Base-by-base conservation (phyloP, 2,329 filamentous ascomycete species). In the Aspergillus calidoustus region DNA sequence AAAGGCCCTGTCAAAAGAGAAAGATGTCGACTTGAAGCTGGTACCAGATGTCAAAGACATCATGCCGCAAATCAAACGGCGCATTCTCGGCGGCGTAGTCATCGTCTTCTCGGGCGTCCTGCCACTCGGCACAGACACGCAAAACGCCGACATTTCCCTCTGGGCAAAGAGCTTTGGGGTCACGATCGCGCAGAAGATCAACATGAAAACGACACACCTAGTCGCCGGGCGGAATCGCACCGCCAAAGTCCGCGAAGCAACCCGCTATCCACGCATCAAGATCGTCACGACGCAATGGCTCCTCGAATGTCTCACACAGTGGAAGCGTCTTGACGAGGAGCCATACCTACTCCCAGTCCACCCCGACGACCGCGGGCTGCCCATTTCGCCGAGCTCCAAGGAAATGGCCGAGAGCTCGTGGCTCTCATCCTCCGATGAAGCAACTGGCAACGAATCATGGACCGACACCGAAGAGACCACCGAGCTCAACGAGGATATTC, bases 241-340 rank as follows among this genome's bases (percentile, higher is more conserved):
- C 0, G 90, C 92, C 57, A 99, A 99, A 78, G 92, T 98, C 48
- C 89, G 91, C 52, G 90, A 93, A 76, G 95, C 95, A 0, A 89
- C 91, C 15, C 87, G 89, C 65, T 90, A 92, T 59, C 83, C 90
- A 0, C 87, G 87, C 17, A 91, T 98, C 76, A 93, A 93, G 74
- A 96, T 99, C 61, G 95, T 99, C 52, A 93, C 90, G 68, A 91
- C 93, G 57, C 88, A 92, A 70, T 99, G 95, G 95, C 87, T 99
- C 31, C 84, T 89, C 34, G 90, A 93, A 68, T 96, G 89, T 59
- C 87, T 98, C 65, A 90, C 88, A 28, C 89, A 90, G 74, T 99
- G 95, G 95, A 83, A 86, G 65, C 89, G 86, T 60, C 81, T 96
- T 11, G 88, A 95, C 59, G 93, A 97, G 74, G 83, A 83, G 2